phyloP scores from a whole-genome alignment of 805 yeast genomes.

The Millerago galiae region DNA sequence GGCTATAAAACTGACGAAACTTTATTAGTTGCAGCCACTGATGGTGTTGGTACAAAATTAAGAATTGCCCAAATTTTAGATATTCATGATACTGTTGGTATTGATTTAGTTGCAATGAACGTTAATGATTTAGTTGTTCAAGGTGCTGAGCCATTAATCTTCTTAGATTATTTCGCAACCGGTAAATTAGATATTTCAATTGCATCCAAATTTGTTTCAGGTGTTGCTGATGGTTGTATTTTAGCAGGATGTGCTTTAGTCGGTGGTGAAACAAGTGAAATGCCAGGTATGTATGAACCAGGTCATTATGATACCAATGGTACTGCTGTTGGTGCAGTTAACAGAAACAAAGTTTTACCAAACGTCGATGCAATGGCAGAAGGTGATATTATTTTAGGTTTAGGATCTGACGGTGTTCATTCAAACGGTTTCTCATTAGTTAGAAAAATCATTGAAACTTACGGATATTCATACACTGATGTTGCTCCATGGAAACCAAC shows the following conservation, averaged over 20 bases:
- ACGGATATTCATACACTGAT: conserved; percentile 64
- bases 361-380: conserved; percentile 54
- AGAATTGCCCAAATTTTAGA: conserved; percentile 87
- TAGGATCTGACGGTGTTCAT: conserved; percentile 89
- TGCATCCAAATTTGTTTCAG: conserved; percentile 84
- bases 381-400: conserved; percentile 82
- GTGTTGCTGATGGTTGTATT: conserved; percentile 96
- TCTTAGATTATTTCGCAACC: conserved; percentile 94
- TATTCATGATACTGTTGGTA: conserved; percentile 96
- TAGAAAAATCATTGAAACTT: conserved; percentile 80
- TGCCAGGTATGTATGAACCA: conserved; percentile 97
- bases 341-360: conserved; percentile 70
- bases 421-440: conserved; percentile 95
- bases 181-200: conserved; percentile 80
- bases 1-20: conserved; percentile 74
- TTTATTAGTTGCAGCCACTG: conserved; percentile 94
- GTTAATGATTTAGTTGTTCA: conserved; percentile 97
- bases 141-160: conserved; percentile 96
- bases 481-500: conserved; percentile 78
- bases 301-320: conserved; percentile 98
- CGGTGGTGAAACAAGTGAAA: conserved; percentile 98
- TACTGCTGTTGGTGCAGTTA: conserved; percentile 96
- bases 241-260: conserved; percentile 95
- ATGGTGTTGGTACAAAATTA: conserved; percentile 97
- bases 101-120: conserved; percentile 98